Evolutionary conservation across 129 eudicot species (phyloP).

Genomic region (Erigeron canadensis): DNA sequence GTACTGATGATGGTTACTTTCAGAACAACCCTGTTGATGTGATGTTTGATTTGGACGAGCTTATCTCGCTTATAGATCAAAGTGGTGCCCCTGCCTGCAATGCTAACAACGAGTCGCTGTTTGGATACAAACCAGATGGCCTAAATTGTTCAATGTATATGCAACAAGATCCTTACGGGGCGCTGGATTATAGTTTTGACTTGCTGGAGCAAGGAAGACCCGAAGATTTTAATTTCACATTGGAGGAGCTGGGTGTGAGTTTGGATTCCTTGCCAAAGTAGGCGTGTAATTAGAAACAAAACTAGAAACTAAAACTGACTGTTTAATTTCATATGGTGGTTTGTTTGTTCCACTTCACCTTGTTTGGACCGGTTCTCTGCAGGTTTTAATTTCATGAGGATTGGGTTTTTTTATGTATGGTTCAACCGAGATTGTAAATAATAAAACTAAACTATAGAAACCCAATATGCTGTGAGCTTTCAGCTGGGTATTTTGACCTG

Average conservation of each 20-base stretch:
- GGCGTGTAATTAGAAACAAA: constrained; percentile 1
- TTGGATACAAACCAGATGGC: background rate
- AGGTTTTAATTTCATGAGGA: background rate
- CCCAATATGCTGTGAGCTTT: background rate
- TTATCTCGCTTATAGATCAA: constrained; percentile 34
- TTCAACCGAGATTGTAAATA: constrained; percentile 13
- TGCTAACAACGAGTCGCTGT: background rate
- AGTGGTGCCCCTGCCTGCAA: background rate
- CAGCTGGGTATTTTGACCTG: too few relatives aligned
- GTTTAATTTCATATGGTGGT: constrained; percentile 1
- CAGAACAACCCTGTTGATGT: constrained; percentile 42
- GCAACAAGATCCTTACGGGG: constrained; percentile 16
- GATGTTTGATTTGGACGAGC: constrained; percentile 63
- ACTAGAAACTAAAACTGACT: constrained; percentile 19
- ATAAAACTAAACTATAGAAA: background rate
- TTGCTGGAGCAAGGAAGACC: constrained; percentile 55
- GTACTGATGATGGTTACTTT: constrained; percentile 21
- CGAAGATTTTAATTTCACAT: constrained; percentile 45
- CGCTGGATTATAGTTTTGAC: constrained; percentile 40
- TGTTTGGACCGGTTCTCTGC: constrained; percentile 21
- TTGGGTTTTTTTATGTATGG: constrained; percentile 16
- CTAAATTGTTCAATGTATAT: background rate
- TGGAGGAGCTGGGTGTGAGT: constrained; percentile 44
- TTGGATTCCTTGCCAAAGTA: constrained; percentile 20
- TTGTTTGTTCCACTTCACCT: too few relatives aligned